Base-by-base conservation (phyloP, 2,329 filamentous ascomycete species). In the Ilyonectria mors-panacis region DNA sequence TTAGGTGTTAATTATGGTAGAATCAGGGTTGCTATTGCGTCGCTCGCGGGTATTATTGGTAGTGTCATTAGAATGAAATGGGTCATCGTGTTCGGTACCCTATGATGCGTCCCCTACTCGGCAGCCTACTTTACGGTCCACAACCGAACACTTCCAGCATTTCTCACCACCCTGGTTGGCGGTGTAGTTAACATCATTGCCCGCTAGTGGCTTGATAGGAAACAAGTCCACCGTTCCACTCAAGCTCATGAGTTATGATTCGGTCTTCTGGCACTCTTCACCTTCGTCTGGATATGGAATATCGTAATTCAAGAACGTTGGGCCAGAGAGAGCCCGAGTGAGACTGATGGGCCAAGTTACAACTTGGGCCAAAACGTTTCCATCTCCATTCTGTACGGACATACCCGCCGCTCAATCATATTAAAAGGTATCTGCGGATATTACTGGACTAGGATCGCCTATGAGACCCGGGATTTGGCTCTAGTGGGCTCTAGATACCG, bases 31-130 rank as follows among this genome's bases (percentile, higher is more conserved):
- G 13, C 23, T 7, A 23, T 28, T 15, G 21, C 45, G 12, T 21
- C 45, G 23, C n/a, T 48, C 12, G 45, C 59, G 4, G 45, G 59
- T 7, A 61, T 61, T 3, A 48, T 55, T 13, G 59, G 48, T 26
- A 61, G 55, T 26, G 45, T 61, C n/a, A 45, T 61, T 30, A 35
- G 59, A 6, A 23, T 61, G 2, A 35, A 55, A 39, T 61, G 59
- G 48, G 9, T 55, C n/a, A 51, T 61, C 19, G 23, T 61, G 15
- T 61, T 61, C 23, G 59, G 59, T 3, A 61, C 59, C 1, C 50
- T 61, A 6, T 48, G 59, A 17, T 61, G 55, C 6, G 59, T 55
- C n/a, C 59, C 59, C 6, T 61, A 61, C 37, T 61, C 48, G 23
- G 33, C 60, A 1, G 63, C 58, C 7, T 62, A 60, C 28, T 56